Base-by-base conservation (phyloP, 345 rosid genomes). In the Camelina hispida region DNA sequence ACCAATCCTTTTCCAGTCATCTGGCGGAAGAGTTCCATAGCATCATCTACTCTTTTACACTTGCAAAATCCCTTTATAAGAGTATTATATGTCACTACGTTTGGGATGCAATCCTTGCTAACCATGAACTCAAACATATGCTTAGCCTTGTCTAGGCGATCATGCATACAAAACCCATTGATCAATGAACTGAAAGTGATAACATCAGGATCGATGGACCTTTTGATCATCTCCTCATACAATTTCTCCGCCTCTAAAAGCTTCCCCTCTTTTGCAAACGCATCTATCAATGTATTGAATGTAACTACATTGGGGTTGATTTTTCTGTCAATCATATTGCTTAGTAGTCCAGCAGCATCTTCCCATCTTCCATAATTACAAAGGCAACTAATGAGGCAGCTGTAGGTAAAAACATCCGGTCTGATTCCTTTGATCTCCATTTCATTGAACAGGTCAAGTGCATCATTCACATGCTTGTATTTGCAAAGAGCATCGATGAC, bases 361-460 rank as follows among this genome's bases (percentile, higher is more conserved):
- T 9, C 1, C 71, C 71, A 66, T 66, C 60, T 51, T 8, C 48
- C 60, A 1, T 66, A 52, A 13, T 7, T 20, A 66, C 48, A 66
- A 14, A 66, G 71, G 0, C 60, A 18, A 7, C 20, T 35, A 7
- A 52, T 66, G 46, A 66, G 71, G 15, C 48, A 13, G 60, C 0
- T 51, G 47, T 66, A 66, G 1, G 71, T 66, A 35, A 35, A 0
- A 50, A 18, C 59, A 50, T 22, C 23, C 2, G 23, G 23, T 22
- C 2, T 50, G 1, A 50, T 35, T 12, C 47, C 59, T 18, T 51
- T 66, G 3, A 0, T 34, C 1, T 66, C 20, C 58, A 66, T 66
- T 51, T 66, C 14, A 0, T 66, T 34, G 59, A 66, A 66, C 0
- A 66, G 9, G 4, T 13, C 0, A 0, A 50, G 9, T 6, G 72